Conservation (phyloP, 805 yeast species). For the Wickerhamiella sergipiensis region DNA sequence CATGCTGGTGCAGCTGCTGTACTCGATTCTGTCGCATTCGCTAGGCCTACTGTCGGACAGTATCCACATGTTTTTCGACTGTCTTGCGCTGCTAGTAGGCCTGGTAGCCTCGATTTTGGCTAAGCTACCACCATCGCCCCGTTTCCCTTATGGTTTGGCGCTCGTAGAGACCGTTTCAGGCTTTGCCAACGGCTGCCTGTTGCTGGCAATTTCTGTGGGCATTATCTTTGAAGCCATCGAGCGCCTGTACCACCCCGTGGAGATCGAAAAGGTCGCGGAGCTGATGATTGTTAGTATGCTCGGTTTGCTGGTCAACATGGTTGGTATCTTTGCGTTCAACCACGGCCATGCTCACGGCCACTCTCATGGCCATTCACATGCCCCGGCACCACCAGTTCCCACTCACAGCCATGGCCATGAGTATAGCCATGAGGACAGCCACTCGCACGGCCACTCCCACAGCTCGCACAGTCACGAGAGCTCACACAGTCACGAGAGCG, state of each 20-base stretch:
- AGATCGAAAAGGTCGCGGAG: constrained; percentile 67
- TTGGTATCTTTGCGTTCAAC: constrained; percentile 89
- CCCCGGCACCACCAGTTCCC: constrained; percentile 8
- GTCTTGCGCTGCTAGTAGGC: constrained; percentile 81
- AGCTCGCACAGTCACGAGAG: neutral
- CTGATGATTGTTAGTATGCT: constrained; percentile 68
- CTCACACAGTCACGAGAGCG: constrained; percentile 25
- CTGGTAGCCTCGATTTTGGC: constrained; percentile 66
- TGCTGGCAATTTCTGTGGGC: constrained; percentile 80
- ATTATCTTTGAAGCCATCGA: constrained; percentile 78
- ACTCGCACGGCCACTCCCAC: constrained; percentile 11
- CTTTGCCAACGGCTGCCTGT: constrained; percentile 80
- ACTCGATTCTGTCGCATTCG: constrained; percentile 86
- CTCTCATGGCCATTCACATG: constrained; percentile 15
- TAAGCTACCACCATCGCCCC: constrained; percentile 45
- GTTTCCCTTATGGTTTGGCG: constrained; percentile 73
- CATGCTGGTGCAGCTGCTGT: constrained; percentile 86
- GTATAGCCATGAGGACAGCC: neutral
- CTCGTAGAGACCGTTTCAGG: constrained; percentile 89
- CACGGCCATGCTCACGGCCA: constrained; percentile 35
- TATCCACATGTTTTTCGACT: constrained; percentile 91
- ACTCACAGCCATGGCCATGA: neutral
- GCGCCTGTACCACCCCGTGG: constrained; percentile 65
- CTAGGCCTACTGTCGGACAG: constrained; percentile 86
- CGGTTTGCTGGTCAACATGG: constrained; percentile 77